Base-by-base conservation (phyloP, 2,329 filamentous ascomycete species). In the Epichloe coenophiala region DNA sequence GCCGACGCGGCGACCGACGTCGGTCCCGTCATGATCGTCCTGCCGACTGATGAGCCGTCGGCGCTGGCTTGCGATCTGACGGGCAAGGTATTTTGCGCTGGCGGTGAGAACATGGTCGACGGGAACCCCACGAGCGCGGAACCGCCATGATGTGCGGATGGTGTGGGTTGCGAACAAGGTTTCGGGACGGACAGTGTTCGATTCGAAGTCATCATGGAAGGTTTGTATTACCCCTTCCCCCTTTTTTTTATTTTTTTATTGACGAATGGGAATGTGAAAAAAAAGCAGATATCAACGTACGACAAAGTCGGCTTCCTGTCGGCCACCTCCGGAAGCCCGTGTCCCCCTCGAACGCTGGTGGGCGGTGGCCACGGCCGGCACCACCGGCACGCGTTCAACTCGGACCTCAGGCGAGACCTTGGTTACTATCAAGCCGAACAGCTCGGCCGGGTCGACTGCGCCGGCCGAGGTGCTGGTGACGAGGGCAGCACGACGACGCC, bases 81-180 rank as follows among this genome's bases (percentile, higher is more conserved):
- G 54, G 93, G 93, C 53, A 87, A 86, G 62, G 84, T 97, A 15
- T n/a, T 98, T 95, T 66, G 76, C 86, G 5, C 81, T 86, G 58
- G 71, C 76, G 13, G 71, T 98, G 88, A 95, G 71, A 96, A 97
- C 63, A 83, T 95, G 37, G 78, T 95, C 53, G 90, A 96, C 51
- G 81, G 75, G 27, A 85, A 95, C 63, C 78, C 87, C 3, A 66
- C 76, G n/a, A 95, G 82, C 5, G 88, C 91, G 8, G 93, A 98
- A 69, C 93, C 93, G n/a, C 47, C 90, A 96, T 66, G 90, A 97
- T 65, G 90, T 97, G 53, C 76, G 91, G 54, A 90, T 96, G 71
- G 93, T 98, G 15, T 98, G 91, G 87, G 80, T 97, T 56, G 88
- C 87, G 53, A 95, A 86, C 59, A 79, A 78, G 57, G 83, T 96